Evolutionary conservation across 116 monocot species (phyloP).

Genomic region (Iris pallida): DNA sequence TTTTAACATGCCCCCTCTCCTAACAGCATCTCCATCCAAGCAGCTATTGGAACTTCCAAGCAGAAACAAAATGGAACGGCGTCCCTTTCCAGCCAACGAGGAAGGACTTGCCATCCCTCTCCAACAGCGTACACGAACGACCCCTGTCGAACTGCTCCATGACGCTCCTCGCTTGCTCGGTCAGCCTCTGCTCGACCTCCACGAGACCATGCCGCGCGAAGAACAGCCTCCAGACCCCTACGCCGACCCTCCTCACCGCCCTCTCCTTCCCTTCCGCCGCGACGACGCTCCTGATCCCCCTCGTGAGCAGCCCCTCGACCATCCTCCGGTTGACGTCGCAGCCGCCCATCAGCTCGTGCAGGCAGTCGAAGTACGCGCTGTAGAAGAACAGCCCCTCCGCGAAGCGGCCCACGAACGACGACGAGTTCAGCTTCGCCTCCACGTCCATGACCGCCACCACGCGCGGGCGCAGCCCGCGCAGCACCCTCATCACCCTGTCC

Average conservation of each 20-base stretch:
- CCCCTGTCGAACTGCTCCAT: conserved; percentile 10
- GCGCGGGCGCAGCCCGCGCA: conserved; percentile 2
- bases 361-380: conserved; percentile 4
- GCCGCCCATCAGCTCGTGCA: conserved; percentile 3
- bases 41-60: conserved; percentile 15
- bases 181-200: conserved; percentile 7
- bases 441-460: conserved; percentile 11
- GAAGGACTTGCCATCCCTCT: conserved; percentile 10
- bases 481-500: conserved; percentile 8
- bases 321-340: neutral
- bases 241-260: conserved; percentile 2
- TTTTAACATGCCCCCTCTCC: too few species aligned
- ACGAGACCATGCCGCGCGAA: conserved; percentile 6
- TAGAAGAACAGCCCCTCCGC: conserved; percentile 12
- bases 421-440: conserved; percentile 13
- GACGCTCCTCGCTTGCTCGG: conserved; percentile 2
- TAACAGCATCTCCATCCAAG: too few species aligned
- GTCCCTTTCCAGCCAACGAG: conserved; percentile 15
- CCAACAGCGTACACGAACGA: conserved; percentile 11
- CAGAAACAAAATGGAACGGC: conserved; percentile 12
- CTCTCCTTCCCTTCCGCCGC: conserved; percentile 7
- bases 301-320: neutral
- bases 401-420: conserved; percentile 6
- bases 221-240: conserved; percentile 8
- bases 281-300: neutral